A percentile compares a stretch with the other conserved stretches of the same genome.
Conservation (phyloP, 495 filamentous ascomycete genomes). For the Chaetomium fimeti region DNA sequence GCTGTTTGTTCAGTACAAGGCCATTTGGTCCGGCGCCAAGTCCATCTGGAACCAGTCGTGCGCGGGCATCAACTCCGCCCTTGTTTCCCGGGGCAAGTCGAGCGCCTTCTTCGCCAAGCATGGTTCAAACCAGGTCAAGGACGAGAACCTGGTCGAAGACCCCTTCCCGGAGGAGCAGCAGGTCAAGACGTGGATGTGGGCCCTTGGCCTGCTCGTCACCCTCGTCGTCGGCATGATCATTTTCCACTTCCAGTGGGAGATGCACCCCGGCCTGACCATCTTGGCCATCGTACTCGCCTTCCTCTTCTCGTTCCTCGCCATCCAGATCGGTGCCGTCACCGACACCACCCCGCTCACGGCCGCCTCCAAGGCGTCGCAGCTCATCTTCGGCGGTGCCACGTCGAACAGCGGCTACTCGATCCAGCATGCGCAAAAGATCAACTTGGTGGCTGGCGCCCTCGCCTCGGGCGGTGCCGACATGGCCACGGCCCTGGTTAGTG, state of each 20-base stretch:
- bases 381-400: constrained; percentile 63
- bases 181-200: constrained; percentile 64
- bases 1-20: constrained; percentile 59
- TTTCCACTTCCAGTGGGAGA: constrained; percentile 59
- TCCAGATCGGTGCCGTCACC: constrained; percentile 62
- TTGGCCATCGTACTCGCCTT: constrained; percentile 62
- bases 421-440: constrained; percentile 56
- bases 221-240: constrained; percentile 58
- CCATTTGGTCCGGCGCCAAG: constrained; percentile 54
- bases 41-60: constrained; percentile 50
- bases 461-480: constrained; percentile 59
- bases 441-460: constrained; percentile 62
- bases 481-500: constrained; percentile 53
- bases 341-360: constrained; percentile 65
- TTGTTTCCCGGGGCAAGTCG: constrained; percentile 45
- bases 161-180: constrained; percentile 53
- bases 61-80: constrained; percentile 41
- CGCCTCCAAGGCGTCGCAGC: constrained; percentile 65
- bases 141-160: constrained; percentile 45
- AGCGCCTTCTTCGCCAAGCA: constrained; percentile 49
- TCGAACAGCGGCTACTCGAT: constrained; percentile 46
- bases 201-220: constrained; percentile 49
- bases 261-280: constrained; percentile 59
- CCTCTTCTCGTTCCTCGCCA: constrained; percentile 67
- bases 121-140: constrained; percentile 32